Percentiles rank a stretch among this genome's conserved stretches.
These are phyloP conservation scores for Psilocybe sp. DNA, from an alignment of 768 basidiomycete genomes.

Conservation along the genomic window DNA sequence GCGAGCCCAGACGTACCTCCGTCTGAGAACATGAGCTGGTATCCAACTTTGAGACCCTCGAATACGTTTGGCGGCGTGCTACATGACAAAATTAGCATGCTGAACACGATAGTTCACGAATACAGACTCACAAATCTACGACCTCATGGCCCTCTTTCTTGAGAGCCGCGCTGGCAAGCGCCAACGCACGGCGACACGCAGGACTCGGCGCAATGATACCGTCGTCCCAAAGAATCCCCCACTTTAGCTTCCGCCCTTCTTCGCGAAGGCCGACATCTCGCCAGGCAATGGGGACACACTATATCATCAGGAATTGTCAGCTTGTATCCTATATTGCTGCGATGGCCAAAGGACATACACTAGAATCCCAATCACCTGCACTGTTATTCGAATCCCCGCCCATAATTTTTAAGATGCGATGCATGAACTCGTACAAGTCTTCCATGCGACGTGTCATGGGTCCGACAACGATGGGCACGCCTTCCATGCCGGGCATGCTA, in stretches of 20 bases:
- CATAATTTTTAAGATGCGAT: conserved; percentile 55
- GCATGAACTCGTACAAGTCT: conserved; percentile 67
- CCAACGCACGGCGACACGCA: no score
- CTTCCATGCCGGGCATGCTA: conserved; percentile 54
- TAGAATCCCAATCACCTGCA: no score
- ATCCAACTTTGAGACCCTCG: conserved; percentile 49
- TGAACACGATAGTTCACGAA: not conserved
- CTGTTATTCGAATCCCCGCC: conserved; percentile 60
- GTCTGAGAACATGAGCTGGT: conserved; percentile 55
- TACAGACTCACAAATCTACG: conserved; percentile 51
- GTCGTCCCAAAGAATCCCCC: no score
- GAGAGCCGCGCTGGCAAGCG: no score
- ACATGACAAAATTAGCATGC: no score
- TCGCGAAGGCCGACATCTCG: no score
- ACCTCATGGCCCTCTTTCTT: conserved; percentile 65
- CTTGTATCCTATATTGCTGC: not conserved
- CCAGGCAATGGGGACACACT: conserved; percentile 53
- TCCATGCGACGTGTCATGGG: conserved; percentile 63
- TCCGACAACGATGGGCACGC: conserved; percentile 48
- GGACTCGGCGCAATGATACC: no score
- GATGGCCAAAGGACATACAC: no score
- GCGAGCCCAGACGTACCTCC: no score
- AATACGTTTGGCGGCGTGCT: conserved; percentile 46
- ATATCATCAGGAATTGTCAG: not conserved
- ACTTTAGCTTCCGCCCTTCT: no score